phyloP scores from a whole-genome alignment of 2,329 filamentous ascomycete species.

The Ceratocystis cacaofunesta region DNA sequence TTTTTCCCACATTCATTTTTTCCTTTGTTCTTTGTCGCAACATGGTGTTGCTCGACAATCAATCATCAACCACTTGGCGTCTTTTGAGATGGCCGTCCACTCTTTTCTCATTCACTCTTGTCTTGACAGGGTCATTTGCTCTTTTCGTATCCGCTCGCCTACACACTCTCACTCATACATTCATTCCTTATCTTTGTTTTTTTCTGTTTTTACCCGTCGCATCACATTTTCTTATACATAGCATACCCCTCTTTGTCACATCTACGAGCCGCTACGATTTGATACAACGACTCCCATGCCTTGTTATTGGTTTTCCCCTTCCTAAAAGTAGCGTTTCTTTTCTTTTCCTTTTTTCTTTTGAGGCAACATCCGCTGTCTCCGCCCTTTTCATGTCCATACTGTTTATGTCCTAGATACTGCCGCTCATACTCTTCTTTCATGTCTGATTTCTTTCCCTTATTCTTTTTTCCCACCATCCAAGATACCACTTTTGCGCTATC shows the following conservation, averaged over 20 bases:
- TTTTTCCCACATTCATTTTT: neutral
- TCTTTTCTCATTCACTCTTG: neutral
- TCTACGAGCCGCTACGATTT: neutral
- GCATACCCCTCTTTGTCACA: neutral
- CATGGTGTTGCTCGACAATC: neutral
- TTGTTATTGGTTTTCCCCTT: slow-evolving; percentile 5
- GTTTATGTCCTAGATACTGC: neutral
- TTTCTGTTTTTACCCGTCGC: neutral
- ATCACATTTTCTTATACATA: neutral
- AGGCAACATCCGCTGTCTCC: neutral
- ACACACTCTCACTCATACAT: neutral
- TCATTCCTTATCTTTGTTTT: neutral
- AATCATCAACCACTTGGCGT: neutral
- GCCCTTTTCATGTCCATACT: neutral
- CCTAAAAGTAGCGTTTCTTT: slow-evolving; percentile 4
- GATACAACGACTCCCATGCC: slow-evolving; percentile 1
- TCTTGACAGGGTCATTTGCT: neutral
- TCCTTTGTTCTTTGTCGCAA: slow-evolving; percentile 3
- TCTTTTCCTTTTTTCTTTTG: neutral
- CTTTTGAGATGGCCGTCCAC: slow-evolving; percentile 14
- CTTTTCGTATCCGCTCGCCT: neutral
- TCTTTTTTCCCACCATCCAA: neutral
- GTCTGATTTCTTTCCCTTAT: neutral
- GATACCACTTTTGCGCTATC: neutral
- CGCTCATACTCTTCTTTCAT: neutral